Evolutionary conservation across 2,329 filamentous ascomycete genomes (phyloP), one percentile per base, ranked within the genome.

Genomic region (Helminthosporium solani): DNA sequence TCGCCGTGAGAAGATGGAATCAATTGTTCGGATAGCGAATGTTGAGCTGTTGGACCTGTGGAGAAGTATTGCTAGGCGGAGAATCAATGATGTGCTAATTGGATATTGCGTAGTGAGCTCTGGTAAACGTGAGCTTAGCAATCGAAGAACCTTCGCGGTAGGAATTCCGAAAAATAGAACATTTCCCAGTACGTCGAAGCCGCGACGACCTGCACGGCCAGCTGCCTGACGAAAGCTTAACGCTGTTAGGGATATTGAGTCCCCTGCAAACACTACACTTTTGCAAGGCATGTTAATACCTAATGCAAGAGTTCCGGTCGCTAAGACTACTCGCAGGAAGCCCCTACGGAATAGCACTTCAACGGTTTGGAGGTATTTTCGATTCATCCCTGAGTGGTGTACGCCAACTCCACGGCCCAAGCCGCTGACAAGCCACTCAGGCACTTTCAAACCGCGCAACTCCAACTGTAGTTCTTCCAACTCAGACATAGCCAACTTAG

Each of bases 301-400:
- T 4, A 91, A 73, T 1, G 85, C 85, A 18, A 90, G 76, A 0
- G 87, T 90, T 1, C 86, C 87, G 1, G 87, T 91, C 0, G 87
- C 87, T 20, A 91, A 77, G 21, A 91, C 82, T 1, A 86, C 83
- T 7, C 80, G 78, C 31, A 91, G 68, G 59, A 81, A 90, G 0
- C 86, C 85, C 63, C 81, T 85, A 7, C 88, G 79, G 70, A 90
- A 90, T 6, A 90, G 70, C 48, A 88, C 85, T 61, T 90, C 87
- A 1, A 88, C 84, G 16, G 73, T 75, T 64, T 90, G 86, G 30
- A 88, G 81, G 61, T 91, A 91, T 51, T 82, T 81, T 39, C 86
- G 78, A 61, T 90, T 91, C 83, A 91, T 83, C 70, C 88, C 87
- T n/a, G 87, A 80, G 61, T 92, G 88, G 70, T 92, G 87, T 6